Evolutionary conservation across 495 filamentous ascomycete species (phyloP).

Genomic region (Aspergillus panamensis): DNA sequence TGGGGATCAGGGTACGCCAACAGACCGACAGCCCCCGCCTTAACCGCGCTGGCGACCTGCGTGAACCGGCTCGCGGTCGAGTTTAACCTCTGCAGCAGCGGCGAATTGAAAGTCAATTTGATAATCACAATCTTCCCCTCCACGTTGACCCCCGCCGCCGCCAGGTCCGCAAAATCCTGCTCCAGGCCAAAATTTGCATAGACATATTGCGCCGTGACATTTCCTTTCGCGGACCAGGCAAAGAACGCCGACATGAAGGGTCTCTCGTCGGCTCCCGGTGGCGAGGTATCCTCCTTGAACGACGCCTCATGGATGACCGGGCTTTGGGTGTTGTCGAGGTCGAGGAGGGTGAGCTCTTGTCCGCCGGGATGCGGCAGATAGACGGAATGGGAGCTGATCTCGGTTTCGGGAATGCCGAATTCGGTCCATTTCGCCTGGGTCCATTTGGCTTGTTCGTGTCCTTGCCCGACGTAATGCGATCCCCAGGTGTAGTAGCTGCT

Average conservation of each 20-base stretch:
- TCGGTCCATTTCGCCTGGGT: neutral
- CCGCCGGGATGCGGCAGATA: neutral
- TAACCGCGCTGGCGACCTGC: neutral
- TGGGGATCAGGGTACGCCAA: slow-evolving; percentile 8
- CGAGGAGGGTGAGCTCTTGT: neutral
- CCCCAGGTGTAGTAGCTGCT: neutral
- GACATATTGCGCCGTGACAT: neutral
- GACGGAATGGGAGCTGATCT: neutral
- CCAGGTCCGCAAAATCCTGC: neutral
- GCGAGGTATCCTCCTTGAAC: neutral
- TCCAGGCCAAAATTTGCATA: slow-evolving; percentile 5
- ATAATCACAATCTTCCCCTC: neutral
- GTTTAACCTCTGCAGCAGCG: neutral
- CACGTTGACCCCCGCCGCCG: neutral
- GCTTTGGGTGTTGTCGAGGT: neutral
- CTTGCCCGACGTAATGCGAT: no score
- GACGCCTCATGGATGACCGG: neutral
- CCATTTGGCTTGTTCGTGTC: neutral
- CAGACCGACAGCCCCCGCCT: neutral
- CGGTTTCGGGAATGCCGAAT: neutral
- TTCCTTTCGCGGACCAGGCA: neutral
- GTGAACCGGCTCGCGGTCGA: neutral
- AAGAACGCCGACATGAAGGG: slow-evolving; percentile 1
- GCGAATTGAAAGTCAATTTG: neutral
- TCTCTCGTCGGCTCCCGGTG: neutral